Evolutionary conservation across 768 basidiomycete genomes (phyloP).

Genomic region (Polyporus arcularius): DNA sequence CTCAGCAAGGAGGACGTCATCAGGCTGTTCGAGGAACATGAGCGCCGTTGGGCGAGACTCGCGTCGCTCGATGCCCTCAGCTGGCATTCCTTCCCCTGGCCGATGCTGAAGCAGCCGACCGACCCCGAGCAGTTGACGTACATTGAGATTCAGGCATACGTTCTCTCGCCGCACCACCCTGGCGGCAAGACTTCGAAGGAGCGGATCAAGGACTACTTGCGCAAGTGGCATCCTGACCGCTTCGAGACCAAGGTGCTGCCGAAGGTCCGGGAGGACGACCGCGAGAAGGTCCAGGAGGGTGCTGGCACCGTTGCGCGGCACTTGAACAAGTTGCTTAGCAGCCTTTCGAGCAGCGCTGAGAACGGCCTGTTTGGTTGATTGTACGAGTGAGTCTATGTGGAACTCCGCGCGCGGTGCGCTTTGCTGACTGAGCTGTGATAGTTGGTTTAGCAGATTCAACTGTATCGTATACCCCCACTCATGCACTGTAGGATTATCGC

Average conservation of each 20-base stretch:
- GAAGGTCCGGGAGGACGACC: slow-evolving; percentile 63
- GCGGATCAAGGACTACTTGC: slow-evolving; percentile 72
- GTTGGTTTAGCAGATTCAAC: slow-evolving; percentile 14
- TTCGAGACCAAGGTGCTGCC: slow-evolving; percentile 71
- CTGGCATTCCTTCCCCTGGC: slow-evolving; percentile 79
- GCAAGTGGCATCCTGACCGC: slow-evolving; percentile 81
- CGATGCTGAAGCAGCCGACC: slow-evolving; percentile 58
- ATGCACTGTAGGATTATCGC: slow-evolving; percentile 22
- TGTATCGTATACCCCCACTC: slow-evolving; percentile 25
- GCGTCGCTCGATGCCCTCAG: slow-evolving; percentile 41
- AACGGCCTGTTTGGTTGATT: slow-evolving; percentile 38
- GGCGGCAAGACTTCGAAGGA: slow-evolving; percentile 61
- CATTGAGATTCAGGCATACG: slow-evolving; percentile 57
- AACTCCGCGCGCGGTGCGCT: neutral
- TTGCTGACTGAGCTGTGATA: neutral
- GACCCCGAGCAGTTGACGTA: slow-evolving; percentile 63
- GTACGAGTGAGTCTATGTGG: slow-evolving; percentile 16
- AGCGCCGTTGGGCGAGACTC: slow-evolving; percentile 56
- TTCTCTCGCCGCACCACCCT: slow-evolving; percentile 58
- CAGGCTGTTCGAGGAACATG: slow-evolving; percentile 60
- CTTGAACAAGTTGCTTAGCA: slow-evolving; percentile 64
- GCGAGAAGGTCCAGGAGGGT: slow-evolving; percentile 68
- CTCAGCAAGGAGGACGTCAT: slow-evolving; percentile 59
- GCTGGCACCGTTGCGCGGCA: slow-evolving; percentile 70
- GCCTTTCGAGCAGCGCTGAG: slow-evolving; percentile 17